Base-by-base conservation (phyloP, 1,139 yeast species). In the Arxiozyma bovina region DNA sequence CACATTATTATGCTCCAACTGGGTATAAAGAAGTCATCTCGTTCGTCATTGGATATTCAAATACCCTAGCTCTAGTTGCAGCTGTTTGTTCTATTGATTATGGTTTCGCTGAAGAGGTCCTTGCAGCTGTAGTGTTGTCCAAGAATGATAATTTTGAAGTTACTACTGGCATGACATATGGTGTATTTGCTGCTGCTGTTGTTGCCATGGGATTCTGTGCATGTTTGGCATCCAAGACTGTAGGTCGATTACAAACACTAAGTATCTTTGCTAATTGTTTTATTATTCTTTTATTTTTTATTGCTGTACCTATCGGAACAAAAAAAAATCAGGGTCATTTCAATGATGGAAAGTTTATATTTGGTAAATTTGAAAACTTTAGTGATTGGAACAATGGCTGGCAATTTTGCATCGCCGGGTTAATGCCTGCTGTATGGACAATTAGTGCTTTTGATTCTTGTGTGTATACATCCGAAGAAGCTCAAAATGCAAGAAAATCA, bases 391-490 rank as follows among this genome's bases (percentile, higher is more conserved):
- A 80, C 12, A 68, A 71, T 22, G 90, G 89, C 18, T 85, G 87
- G 85, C 77, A 81, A 62, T 75, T 66, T 70, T 71, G 68, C 66
- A 70, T 61, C 66, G 61, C 65, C 18, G 72, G 71, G 15, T 58
- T 68, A 77, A 77, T 82, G 76, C 82, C 87, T 1, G 83, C 86
- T 1, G 79, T 79, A 51, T 81, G 85, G 85, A 79, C 83, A 18
- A 80, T 81, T 62, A 82, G 83, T 58, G 83, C 86, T 0, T 84
- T 83, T 65, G 91, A 85, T 66, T 79, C 86, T 5, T 82, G 85
- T 60, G 82, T 84, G 50, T 90, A 85, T 67, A 79, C 83, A 78
- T 76, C 83, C 30, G 93, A 85, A 68, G 91, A 85, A 65, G 86
- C 87, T 27, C 73, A 74, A 47, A 79, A 82, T 63, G 88, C 91